Evolutionary conservation across 192 early-diverging fungal species (phyloP).

Genomic region (Coemansia aciculifera): DNA sequence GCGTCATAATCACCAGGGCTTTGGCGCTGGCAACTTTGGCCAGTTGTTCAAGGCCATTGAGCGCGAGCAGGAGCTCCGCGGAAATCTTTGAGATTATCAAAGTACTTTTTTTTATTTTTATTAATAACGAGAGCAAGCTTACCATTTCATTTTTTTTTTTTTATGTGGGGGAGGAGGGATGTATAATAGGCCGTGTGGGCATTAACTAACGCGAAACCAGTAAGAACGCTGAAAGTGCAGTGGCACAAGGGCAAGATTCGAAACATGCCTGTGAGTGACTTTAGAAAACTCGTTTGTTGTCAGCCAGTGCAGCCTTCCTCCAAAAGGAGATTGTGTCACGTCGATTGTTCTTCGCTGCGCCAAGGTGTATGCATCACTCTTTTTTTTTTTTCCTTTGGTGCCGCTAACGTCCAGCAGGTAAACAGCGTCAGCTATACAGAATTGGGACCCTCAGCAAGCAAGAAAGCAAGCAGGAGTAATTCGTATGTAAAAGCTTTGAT

Average conservation of each 20-base stretch:
- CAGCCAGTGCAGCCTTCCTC: too few species aligned
- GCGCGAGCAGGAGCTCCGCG: conserved; percentile 88
- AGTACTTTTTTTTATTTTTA: too few species aligned
- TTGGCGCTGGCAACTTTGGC: conserved; percentile 98
- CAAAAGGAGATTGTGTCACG: too few species aligned
- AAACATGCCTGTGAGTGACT: too few species aligned
- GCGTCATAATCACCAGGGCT: conserved; percentile 87
- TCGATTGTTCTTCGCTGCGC: too few species aligned
- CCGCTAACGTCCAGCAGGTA: not conserved
- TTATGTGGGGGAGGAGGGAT: not conserved
- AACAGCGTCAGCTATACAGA: not conserved
- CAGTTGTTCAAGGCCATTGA: conserved; percentile 96
- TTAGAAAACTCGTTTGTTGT: too few species aligned
- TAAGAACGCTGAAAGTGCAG: too few species aligned
- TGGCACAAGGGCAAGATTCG: too few species aligned
- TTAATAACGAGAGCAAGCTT: not conserved
- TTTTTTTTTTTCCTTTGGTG: too few species aligned
- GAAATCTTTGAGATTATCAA: conserved; percentile 59
- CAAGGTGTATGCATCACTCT: too few species aligned
- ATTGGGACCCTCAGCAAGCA: too few species aligned
- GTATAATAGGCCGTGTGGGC: too few species aligned
- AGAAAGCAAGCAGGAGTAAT: not conserved
- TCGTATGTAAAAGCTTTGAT: not conserved
- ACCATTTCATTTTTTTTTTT: not conserved
- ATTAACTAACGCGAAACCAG: not conserved